Conservation (phyloP, 495 filamentous ascomycete species). For the Parachaetomium inaequale region DNA sequence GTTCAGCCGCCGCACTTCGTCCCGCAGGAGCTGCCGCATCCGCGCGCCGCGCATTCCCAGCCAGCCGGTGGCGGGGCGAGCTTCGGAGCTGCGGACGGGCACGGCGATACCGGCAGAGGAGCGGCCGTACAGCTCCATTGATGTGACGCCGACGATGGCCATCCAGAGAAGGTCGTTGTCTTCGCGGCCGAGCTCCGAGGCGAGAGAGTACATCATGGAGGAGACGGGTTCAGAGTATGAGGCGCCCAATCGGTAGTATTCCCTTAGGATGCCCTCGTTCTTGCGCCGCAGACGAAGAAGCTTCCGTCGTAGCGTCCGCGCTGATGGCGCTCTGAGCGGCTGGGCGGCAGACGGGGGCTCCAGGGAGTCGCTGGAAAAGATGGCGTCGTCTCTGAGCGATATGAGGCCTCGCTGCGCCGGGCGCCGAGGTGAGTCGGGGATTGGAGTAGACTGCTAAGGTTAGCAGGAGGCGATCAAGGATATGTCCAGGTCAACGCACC, state of each 20-base stretch:
- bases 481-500: constrained; percentile 46
- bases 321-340: constrained; percentile 60
- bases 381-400: constrained; percentile 43
- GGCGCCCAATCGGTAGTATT: constrained; percentile 80
- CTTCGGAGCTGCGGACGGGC: constrained; percentile 53
- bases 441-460: constrained; percentile 55
- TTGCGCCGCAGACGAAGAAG: constrained; percentile 71
- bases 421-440: constrained; percentile 49
- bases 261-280: constrained; percentile 65
- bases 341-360: constrained; percentile 55
- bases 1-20: constrained; percentile 93
- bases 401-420: constrained; percentile 49
- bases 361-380: constrained; percentile 39
- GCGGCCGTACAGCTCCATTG: constrained; percentile 85
- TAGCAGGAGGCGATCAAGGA: constrained; percentile 16
- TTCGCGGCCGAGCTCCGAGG: constrained; percentile 90
- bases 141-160: constrained; percentile 85
- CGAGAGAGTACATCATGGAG: constrained; percentile 87
- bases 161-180: constrained; percentile 96
- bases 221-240: constrained; percentile 95
- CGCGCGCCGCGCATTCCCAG: constrained; percentile 76
- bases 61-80: constrained; percentile 63
- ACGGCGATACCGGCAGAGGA: constrained; percentile 76
- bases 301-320: constrained; percentile 63
- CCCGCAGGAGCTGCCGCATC: constrained; percentile 77